Conservation (phyloP, 768 basidiomycete genomes). For the Suillus decipiens region DNA sequence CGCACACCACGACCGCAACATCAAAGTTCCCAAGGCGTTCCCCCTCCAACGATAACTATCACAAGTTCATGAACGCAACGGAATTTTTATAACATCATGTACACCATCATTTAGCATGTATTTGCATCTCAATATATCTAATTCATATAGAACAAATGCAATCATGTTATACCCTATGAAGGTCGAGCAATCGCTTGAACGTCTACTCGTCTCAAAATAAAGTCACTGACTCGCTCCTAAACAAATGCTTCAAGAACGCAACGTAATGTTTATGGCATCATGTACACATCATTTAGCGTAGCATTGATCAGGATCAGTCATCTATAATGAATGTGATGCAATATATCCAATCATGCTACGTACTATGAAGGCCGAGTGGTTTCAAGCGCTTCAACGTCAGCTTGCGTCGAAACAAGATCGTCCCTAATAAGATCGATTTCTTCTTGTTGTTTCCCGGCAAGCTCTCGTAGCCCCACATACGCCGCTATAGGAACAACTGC, state of each 20-base stretch:
- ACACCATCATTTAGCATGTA: conserved; percentile 25
- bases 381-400: conserved; percentile 1
- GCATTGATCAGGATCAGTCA: conserved; percentile 17
- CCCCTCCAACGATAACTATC: conserved; percentile 30
- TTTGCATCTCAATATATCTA: not conserved
- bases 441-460: conserved; percentile 42
- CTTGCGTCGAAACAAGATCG: conserved; percentile 25
- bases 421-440: conserved; percentile 47
- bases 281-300: conserved; percentile 27
- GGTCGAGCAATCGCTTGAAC: not conserved
- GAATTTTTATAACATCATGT: conserved; percentile 27
- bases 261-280: conserved; percentile 23
- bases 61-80: conserved; percentile 24
- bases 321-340: not conserved
- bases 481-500: conserved; percentile 51
- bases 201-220: not conserved
- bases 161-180: not conserved
- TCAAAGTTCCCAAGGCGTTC: conserved; percentile 13
- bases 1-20: conserved; percentile 14
- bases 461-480: conserved; percentile 45
- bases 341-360: not conserved
- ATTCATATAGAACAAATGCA: not conserved
- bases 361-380: not conserved
- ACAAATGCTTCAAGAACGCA: conserved; percentile 16
- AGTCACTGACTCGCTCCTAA: not conserved